Conservation (phyloP, 2,329 filamentous ascomycete species). For the Colletotrichum eremochloae region DNA sequence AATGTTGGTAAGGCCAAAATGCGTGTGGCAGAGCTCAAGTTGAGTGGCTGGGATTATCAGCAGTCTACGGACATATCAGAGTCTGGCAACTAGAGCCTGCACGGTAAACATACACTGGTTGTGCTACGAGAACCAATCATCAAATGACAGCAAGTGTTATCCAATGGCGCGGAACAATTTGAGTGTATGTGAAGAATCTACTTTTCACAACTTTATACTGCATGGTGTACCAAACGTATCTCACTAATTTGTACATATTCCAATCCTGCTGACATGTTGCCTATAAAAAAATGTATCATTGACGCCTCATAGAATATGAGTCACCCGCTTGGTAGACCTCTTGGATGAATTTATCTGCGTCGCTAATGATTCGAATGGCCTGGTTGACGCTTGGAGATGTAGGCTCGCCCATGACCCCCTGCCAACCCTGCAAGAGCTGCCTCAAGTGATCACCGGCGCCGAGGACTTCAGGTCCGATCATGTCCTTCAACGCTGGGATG, state of each 20-base stretch:
- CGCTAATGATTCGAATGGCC: conserved; percentile 60
- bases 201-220: not conserved
- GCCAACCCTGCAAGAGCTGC: conserved; percentile 58
- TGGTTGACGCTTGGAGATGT: conserved; percentile 62
- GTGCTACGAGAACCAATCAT: not conserved
- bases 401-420: conserved; percentile 53
- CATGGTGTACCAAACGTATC: not conserved
- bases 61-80: not conserved
- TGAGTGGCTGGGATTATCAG: not conserved
- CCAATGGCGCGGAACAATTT: not conserved
- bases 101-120: not conserved
- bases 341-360: conserved; percentile 58
- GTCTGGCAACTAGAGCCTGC: not conserved
- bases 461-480: conserved; percentile 55
- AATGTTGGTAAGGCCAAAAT: too few relatives aligned
- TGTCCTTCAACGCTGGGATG: conserved; percentile 52
- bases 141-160: not conserved
- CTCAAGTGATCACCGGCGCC: conserved; percentile 58
- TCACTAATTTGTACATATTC: not conserved
- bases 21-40: not conserved
- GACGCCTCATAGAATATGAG: conserved; percentile 22
- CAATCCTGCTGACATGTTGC: not conserved
- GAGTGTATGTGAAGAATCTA: not conserved
- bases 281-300: not conserved
- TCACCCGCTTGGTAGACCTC: conserved; percentile 48